phyloP scores from a whole-genome alignment of 139 green algal genomes.

The Asterochloris sp. region DNA sequence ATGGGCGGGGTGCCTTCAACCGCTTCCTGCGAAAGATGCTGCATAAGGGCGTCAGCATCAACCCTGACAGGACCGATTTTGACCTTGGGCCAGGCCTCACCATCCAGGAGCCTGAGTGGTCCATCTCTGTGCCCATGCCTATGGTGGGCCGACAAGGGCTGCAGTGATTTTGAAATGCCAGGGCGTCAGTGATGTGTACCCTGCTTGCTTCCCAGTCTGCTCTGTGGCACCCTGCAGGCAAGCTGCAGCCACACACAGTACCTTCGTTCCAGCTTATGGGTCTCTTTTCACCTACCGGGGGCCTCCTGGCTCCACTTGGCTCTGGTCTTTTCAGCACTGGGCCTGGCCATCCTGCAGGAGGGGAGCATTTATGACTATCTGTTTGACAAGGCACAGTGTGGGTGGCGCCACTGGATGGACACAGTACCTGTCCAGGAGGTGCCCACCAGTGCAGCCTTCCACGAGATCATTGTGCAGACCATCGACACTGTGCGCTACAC shows the following conservation, averaged over 20 bases:
- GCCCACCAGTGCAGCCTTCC: slow-evolving; percentile 39
- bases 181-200: neutral
- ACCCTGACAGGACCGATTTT: slow-evolving; percentile 45
- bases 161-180: neutral
- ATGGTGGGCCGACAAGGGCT: slow-evolving; percentile 25
- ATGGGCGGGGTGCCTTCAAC: slow-evolving; percentile 53
- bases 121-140: slow-evolving; percentile 27
- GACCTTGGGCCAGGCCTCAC: slow-evolving; percentile 65
- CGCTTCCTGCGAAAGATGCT: slow-evolving; percentile 57
- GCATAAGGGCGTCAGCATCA: slow-evolving; percentile 36
- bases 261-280: neutral
- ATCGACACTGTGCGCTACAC: slow-evolving; percentile 62
- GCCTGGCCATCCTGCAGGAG: slow-evolving; percentile 20
- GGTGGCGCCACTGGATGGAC: slow-evolving; percentile 56
- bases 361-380: slow-evolving; percentile 68
- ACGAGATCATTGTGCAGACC: slow-evolving; percentile 72
- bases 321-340: neutral
- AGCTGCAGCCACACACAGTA: neutral
- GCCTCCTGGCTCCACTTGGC: no score
- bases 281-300: neutral
- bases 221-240: neutral
- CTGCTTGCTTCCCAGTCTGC: neutral
- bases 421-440: slow-evolving; percentile 46
- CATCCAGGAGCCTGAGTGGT: slow-evolving; percentile 47
- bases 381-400: slow-evolving; percentile 50